Percentiles rank a stretch among this genome's conserved stretches.
phyloP scores from a whole-genome alignment of 495 filamentous ascomycete genomes.

The Terfezia claveryi region DNA sequence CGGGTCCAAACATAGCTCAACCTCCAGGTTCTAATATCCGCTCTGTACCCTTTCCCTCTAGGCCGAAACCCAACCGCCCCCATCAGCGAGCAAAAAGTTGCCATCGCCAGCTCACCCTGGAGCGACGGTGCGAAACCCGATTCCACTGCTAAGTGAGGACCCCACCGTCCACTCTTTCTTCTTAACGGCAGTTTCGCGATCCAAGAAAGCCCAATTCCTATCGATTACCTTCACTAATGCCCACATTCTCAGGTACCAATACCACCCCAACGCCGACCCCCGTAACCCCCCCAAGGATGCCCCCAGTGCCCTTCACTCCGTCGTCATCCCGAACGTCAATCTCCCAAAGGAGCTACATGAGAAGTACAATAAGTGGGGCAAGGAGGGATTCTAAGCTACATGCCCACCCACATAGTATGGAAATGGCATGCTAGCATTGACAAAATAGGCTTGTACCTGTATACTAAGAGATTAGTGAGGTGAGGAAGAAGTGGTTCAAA shows the following conservation, averaged over 20 bases:
- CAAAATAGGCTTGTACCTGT: too few species aligned
- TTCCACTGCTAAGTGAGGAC: too few species aligned
- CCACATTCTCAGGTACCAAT: slow-evolving; percentile 24
- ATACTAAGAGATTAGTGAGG: too few species aligned
- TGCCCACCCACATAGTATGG: too few species aligned
- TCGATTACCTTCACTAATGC: background rate
- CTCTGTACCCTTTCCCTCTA: slow-evolving; percentile 17
- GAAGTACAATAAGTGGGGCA: slow-evolving; percentile 95
- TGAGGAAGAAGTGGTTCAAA: too few species aligned
- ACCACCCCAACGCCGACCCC: slow-evolving; percentile 74
- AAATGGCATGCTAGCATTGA: too few species aligned
- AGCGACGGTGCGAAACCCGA: background rate
- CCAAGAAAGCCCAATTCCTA: too few species aligned
- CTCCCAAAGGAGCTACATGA: slow-evolving; percentile 85
- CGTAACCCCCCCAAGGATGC: slow-evolving; percentile 60
- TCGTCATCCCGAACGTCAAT: slow-evolving; percentile 79
- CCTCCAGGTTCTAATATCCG: slow-evolving; percentile 5
- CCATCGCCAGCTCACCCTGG: slow-evolving; percentile 22
- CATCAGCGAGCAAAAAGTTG: slow-evolving; percentile 48
- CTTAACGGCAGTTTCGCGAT: too few species aligned
- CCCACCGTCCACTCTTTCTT: too few species aligned
- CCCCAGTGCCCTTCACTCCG: slow-evolving; percentile 80
- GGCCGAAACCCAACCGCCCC: slow-evolving; percentile 69
- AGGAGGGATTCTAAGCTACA: slow-evolving; percentile 33
- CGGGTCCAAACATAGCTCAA: background rate